Evolutionary conservation across 140 eudicot genomes (phyloP), one percentile per base, ranked within the genome.

Genomic region (Bidens hawaiensis): DNA sequence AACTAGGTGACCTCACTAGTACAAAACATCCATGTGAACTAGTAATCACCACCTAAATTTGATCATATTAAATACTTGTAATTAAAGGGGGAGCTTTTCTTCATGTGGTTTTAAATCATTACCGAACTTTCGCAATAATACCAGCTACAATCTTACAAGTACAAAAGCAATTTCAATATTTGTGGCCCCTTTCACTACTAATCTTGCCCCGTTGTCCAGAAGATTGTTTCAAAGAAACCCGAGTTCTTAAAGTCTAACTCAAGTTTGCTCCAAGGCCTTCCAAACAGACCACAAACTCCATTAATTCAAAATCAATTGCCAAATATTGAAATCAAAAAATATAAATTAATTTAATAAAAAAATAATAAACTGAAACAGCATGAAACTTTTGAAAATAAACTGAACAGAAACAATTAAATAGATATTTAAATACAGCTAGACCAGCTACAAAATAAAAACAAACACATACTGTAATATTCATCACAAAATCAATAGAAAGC

Each of bases 11-110:
- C 63, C 46, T 62, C 22, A 62, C 46, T 62, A 51, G 70, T 71
- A 71, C 64, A 71, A 27, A 71, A 59, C 78, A 56, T 45, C 78
- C 78, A 73, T 73, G 78, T 65, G 73, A 73, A 65, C 36, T 65
- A 65, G 67, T 65, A 65, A 47, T 56, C 54, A 66, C 52, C 78
- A 65, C 68, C 73, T 27, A 47, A 14, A 56, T 65, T 73, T 65
- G 73, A 50, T 25, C 56, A 14, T 65, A 73, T 46, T 73, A 57
- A 73, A 40, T 73, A 60, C 48, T 10, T 27, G 23, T 42, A 62
- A 24, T 42, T 60, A 22, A 46, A 63, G 36, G 24, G 28, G 17
- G 2, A 26, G 7, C 42, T 55, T 12, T 6, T 50, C 19, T 47
- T 7, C 30, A 48, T 64, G 28, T 64, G 31, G 16, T 23, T 62